Evolutionary conservation across 192 early-diverging fungal genomes (phyloP).

Genomic region (Backusella luteola): DNA sequence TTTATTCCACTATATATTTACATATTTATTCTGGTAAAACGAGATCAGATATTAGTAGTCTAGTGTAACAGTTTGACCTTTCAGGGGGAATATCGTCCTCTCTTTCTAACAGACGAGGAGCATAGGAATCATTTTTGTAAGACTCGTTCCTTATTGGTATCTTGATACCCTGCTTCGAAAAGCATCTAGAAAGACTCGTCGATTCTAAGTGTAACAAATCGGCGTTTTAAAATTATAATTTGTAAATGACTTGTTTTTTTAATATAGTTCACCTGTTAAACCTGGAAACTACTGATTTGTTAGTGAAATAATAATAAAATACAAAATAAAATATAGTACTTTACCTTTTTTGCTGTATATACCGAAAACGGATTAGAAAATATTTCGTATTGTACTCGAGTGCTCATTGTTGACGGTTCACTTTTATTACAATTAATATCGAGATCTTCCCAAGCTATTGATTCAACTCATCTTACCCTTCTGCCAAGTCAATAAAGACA

Average conservation of each 20-base stretch:
- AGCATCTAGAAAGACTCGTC: conserved; percentile 7
- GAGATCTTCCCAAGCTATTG: neutral
- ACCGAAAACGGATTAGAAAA: conserved; percentile 69
- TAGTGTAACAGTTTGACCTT: neutral
- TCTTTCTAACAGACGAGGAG: neutral
- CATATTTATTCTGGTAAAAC: neutral
- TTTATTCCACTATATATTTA: neutral
- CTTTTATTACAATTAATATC: conserved; percentile 7
- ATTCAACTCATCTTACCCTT: neutral
- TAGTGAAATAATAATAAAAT: neutral
- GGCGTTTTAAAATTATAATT: neutral
- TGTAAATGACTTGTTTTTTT: neutral
- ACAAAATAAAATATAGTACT: neutral
- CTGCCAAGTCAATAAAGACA: conserved; percentile 55
- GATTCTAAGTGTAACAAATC: conserved; percentile 2
- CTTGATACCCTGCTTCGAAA: conserved; percentile 13
- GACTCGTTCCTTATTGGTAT: conserved; percentile 14
- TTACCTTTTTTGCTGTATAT: conserved; percentile 67
- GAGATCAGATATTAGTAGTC: neutral
- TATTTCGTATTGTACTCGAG: conserved; percentile 40
- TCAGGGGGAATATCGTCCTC: neutral
- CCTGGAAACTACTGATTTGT: conserved; percentile 55
- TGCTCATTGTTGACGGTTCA: conserved; percentile 41
- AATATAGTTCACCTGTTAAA: conserved; percentile 62
- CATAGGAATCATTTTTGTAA: neutral